These are phyloP conservation scores for Heritiera littoralis DNA, from an alignment of 345 rosid species.

Conservation along the genomic window DNA sequence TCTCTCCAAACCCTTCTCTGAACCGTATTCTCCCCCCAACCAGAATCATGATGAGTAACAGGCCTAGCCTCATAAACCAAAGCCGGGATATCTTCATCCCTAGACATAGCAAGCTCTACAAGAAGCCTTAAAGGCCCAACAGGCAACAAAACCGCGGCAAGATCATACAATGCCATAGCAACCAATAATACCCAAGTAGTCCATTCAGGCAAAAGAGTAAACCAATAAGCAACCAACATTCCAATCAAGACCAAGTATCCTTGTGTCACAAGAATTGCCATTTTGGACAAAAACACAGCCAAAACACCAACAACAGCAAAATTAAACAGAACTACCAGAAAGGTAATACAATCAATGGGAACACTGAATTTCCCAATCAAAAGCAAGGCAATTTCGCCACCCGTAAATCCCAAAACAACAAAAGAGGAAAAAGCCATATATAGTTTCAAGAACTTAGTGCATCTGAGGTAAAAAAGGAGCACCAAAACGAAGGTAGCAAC, in stretches of 20 bases:
- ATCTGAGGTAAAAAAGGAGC: constrained; percentile 80
- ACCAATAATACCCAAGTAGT: constrained; percentile 84
- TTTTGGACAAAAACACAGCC: constrained; percentile 82
- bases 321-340: constrained; percentile 58
- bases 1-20: constrained; percentile 85
- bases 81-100: constrained; percentile 97
- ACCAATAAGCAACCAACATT: constrained; percentile 87
- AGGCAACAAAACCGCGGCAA: constrained; percentile 91
- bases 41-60: constrained; percentile 43
- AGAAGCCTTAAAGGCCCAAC: constrained; percentile 84
- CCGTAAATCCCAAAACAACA: constrained; percentile 70
- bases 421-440: constrained; percentile 91
- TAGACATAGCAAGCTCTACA: constrained; percentile 90
- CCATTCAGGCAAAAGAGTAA: constrained; percentile 89
- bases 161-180: constrained; percentile 81
- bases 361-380: constrained; percentile 52
- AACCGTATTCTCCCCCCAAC: constrained; percentile 29
- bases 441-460: constrained; percentile 64
- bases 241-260: constrained; percentile 82
- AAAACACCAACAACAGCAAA: constrained; percentile 83
- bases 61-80: constrained; percentile 91
- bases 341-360: constrained; percentile 62
- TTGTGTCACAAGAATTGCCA: constrained; percentile 84
- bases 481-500: constrained; percentile 74
- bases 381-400: constrained; percentile 72